Conservation (phyloP, 495 filamentous ascomycete genomes). For the Amniculicola lignicola region DNA sequence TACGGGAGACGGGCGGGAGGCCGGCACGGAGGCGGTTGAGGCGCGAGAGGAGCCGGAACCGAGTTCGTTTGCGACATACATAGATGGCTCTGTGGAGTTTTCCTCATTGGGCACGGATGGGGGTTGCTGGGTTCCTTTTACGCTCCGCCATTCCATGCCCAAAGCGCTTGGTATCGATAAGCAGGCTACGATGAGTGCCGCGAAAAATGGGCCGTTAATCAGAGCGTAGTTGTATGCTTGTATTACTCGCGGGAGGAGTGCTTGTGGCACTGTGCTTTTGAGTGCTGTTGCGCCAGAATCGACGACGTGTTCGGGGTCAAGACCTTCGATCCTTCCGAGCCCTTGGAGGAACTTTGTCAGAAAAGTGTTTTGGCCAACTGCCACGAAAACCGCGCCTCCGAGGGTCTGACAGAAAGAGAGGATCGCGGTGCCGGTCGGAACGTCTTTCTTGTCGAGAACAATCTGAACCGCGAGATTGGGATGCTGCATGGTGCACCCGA, state of each 20-base stretch:
- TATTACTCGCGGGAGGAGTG: constrained; percentile 5
- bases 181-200: constrained; percentile 20
- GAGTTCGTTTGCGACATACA: too few relatives aligned
- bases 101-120: neutral
- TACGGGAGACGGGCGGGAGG: too few relatives aligned
- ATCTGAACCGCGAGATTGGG: constrained; percentile 29
- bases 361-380: constrained; percentile 42
- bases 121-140: constrained; percentile 5
- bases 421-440: constrained; percentile 33
- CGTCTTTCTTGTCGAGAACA: constrained; percentile 25
- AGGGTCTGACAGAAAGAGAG: constrained; percentile 39
- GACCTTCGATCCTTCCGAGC: constrained; percentile 51
- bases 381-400: constrained; percentile 39
- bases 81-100: neutral
- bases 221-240: constrained; percentile 22
- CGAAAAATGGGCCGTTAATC: constrained; percentile 21
- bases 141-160: constrained; percentile 29
- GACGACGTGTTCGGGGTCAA: constrained; percentile 4
- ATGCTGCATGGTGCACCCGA: constrained; percentile 33
- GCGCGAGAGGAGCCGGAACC: too few relatives aligned
- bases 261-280: neutral
- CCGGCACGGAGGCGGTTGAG: too few relatives aligned
- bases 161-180: constrained; percentile 10
- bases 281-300: constrained; percentile 21
- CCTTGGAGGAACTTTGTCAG: constrained; percentile 19